Conservation (phyloP, 192 early-diverging fungal genomes). For the Nowakowskiella sp. region DNA sequence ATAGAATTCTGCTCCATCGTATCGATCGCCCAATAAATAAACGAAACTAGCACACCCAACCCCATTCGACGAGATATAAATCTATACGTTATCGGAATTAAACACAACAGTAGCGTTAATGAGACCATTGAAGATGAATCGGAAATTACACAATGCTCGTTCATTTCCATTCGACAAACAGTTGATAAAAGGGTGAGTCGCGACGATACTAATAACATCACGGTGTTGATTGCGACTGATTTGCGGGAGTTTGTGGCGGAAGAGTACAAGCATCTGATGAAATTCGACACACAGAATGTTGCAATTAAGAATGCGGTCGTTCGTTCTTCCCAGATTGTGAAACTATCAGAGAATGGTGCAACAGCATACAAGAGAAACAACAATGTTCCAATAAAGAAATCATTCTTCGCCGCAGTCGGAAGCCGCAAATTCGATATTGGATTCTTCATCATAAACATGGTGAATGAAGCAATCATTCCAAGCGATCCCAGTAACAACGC, state of each 20-base stretch:
- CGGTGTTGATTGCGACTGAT: constrained; percentile 5
- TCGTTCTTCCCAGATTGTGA: constrained; percentile 80
- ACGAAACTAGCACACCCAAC: too few species aligned
- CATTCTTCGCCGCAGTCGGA: not conserved
- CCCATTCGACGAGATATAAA: too few species aligned
- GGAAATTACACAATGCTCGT: too few species aligned
- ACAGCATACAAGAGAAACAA: constrained; percentile 49
- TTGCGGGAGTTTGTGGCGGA: constrained; percentile 3
- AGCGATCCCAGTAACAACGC: not conserved
- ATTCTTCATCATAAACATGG: not conserved
- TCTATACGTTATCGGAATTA: too few species aligned
- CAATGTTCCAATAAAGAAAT: too few species aligned
- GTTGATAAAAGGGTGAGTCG: constrained; percentile 49
- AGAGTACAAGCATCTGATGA: constrained; percentile 7
- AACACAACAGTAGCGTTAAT: too few species aligned
- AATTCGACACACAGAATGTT: constrained; percentile 47
- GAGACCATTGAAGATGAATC: too few species aligned
- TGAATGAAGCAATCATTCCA: not conserved
- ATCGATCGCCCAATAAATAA: too few species aligned
- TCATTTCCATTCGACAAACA: constrained; percentile 86
- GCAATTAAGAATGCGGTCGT: constrained; percentile 59
- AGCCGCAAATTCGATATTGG: not conserved
- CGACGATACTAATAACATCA: constrained; percentile 49
- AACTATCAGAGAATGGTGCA: constrained; percentile 80
- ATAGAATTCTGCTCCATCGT: too few species aligned